phyloP scores from a whole-genome alignment of 148 eudicot genomes.

The Rhododendron henanense region DNA sequence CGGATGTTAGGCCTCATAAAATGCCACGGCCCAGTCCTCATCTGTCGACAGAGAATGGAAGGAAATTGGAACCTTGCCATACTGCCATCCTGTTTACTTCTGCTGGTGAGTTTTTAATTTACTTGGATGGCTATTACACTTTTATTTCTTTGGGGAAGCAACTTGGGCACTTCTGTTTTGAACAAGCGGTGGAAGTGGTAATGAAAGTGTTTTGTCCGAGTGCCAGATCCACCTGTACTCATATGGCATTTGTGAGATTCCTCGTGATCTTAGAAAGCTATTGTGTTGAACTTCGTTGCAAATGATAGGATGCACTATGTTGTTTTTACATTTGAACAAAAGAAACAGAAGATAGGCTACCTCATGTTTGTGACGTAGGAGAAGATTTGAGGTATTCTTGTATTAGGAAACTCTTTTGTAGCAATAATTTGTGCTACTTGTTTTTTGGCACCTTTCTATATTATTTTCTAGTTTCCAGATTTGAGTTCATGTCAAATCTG shows the following conservation, averaged over 20 bases:
- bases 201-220: constrained; percentile 3
- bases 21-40: constrained; percentile 53
- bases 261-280: neutral
- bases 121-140: neutral
- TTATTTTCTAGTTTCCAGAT: neutral
- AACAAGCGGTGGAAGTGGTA: constrained; percentile 9
- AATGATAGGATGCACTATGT: neutral
- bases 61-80: constrained; percentile 54
- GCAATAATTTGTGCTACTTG: neutral
- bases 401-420: neutral
- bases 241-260: neutral
- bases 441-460: neutral
- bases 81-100: constrained; percentile 23
- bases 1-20: constrained; percentile 52
- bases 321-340: neutral
- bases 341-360: neutral
- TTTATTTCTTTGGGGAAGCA: neutral
- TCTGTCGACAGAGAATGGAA: constrained; percentile 54
- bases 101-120: constrained; percentile 63
- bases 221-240: constrained; percentile 11
- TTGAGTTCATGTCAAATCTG: neutral
- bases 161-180: constrained; percentile 13
- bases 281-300: neutral
- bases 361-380: neutral
- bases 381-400: neutral